Percentiles rank a stretch among this genome's conserved stretches.
Conservation (phyloP, 345 rosid genomes). For the Arabis alpina region DNA sequence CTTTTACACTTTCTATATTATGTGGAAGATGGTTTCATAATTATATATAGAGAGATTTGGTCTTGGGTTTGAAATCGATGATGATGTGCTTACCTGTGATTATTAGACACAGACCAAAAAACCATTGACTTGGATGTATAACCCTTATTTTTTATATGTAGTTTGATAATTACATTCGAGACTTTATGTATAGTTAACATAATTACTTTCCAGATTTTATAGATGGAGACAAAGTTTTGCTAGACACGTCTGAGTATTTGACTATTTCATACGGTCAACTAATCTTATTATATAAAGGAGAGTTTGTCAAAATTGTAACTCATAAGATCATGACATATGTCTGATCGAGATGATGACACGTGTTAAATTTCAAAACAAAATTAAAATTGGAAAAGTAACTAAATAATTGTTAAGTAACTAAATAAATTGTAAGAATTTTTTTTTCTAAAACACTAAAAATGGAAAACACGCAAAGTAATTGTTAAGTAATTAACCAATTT, state of each 20-base stretch:
- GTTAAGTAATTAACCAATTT: too few species aligned
- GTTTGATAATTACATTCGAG: not conserved
- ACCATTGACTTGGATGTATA: constrained; percentile 39
- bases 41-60: constrained; percentile 22
- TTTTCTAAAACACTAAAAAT: too few species aligned
- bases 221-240: constrained; percentile 23
- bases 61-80: constrained; percentile 29
- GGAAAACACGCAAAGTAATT: too few species aligned
- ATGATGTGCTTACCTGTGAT: constrained; percentile 28
- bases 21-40: constrained; percentile 1
- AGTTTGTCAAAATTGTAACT: too few species aligned
- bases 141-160: not conserved
- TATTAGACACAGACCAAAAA: constrained; percentile 10
- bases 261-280: constrained; percentile 29
- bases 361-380: too few species aligned
- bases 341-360: too few species aligned
- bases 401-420: too few species aligned
- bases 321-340: too few species aligned
- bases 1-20: constrained; percentile 23
- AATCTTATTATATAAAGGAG: too few species aligned
- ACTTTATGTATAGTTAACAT: not conserved
- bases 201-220: not conserved
- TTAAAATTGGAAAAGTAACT: too few species aligned
- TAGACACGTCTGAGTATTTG: constrained; percentile 30
- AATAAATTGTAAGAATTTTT: too few species aligned